Conservation (phyloP, 2,329 filamentous ascomycete genomes). For the Pseudogymnoascus sp. region DNA sequence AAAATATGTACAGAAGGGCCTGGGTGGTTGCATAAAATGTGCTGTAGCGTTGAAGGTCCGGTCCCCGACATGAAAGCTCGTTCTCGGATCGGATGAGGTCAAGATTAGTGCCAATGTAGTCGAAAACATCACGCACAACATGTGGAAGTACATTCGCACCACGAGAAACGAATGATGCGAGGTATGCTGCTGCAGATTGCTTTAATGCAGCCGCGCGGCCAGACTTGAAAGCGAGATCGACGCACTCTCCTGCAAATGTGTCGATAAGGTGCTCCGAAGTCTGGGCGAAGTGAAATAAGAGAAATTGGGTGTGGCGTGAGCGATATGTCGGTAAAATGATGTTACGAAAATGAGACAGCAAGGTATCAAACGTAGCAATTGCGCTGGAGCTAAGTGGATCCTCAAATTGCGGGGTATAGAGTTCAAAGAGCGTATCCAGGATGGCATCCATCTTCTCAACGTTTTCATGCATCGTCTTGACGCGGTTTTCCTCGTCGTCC, state of each 20-base stretch:
- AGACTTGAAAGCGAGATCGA: constrained; percentile 59
- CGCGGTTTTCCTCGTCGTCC: constrained; percentile 52
- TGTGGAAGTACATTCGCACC: constrained; percentile 71
- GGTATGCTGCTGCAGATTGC: constrained; percentile 81
- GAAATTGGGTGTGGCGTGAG: constrained; percentile 88
- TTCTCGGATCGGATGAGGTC: constrained; percentile 65
- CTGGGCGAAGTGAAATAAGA: constrained; percentile 93
- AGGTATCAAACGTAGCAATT: constrained; percentile 64
- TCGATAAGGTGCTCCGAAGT: constrained; percentile 69
- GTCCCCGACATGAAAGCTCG: constrained; percentile 68
- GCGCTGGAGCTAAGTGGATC: constrained; percentile 61
- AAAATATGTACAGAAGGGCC: constrained; percentile 69
- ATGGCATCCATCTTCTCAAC: constrained; percentile 88
- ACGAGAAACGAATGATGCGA: constrained; percentile 88
- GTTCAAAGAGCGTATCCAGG: constrained; percentile 77
- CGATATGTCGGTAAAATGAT: constrained; percentile 87
- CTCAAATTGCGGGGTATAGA: constrained; percentile 67
- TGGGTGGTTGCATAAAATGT: constrained; percentile 65
- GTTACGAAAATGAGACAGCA: constrained; percentile 77
- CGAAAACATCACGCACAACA: constrained; percentile 75
- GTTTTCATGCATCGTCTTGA: constrained; percentile 68
- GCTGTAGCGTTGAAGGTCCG: constrained; percentile 62
- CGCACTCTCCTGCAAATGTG: constrained; percentile 71
- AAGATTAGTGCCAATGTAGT: constrained; percentile 68
- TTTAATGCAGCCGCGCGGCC: constrained; percentile 61